Conservation (phyloP, 2,329 filamentous ascomycete species). For the Aureobasidium zeae region DNA sequence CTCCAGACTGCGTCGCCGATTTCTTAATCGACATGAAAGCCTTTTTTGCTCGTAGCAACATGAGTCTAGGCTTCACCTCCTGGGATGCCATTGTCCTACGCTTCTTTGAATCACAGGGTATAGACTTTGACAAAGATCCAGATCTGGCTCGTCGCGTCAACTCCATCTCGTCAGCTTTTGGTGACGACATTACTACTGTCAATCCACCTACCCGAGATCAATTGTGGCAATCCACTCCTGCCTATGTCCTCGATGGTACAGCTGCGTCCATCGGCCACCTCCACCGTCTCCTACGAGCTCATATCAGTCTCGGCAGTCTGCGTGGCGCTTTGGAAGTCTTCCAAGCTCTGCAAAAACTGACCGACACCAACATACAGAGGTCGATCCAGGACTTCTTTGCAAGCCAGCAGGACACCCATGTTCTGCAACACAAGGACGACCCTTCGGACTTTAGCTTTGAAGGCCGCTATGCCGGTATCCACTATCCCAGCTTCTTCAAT, state of each 20-base stretch:
- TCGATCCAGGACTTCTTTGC: slow-evolving; percentile 36
- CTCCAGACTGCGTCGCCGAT: slow-evolving; percentile 27
- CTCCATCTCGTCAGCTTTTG: slow-evolving; percentile 33
- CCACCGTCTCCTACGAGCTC: slow-evolving; percentile 35
- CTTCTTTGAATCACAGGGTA: slow-evolving; percentile 41
- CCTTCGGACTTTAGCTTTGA: slow-evolving; percentile 20
- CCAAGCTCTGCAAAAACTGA: slow-evolving; percentile 31
- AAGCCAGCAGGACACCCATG: background rate
- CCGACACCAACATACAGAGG: slow-evolving; percentile 36
- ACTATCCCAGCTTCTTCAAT: slow-evolving; percentile 38
- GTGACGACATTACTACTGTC: slow-evolving; percentile 30
- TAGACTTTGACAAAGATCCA: slow-evolving; percentile 39
- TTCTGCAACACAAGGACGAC: slow-evolving; percentile 13
- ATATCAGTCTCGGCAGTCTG: slow-evolving; percentile 32
- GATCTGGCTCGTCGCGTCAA: slow-evolving; percentile 24
- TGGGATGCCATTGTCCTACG: slow-evolving; percentile 42
- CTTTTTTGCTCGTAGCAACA: slow-evolving; percentile 30
- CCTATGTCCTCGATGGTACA: slow-evolving; percentile 38
- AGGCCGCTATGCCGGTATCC: slow-evolving; percentile 28
- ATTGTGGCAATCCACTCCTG: slow-evolving; percentile 22
- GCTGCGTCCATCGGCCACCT: slow-evolving; percentile 34
- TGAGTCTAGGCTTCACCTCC: slow-evolving; percentile 34
- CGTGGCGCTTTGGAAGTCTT: slow-evolving; percentile 32
- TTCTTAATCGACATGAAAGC: slow-evolving; percentile 30
- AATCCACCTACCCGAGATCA: slow-evolving; percentile 25